Conservation (phyloP, 163 green algal species). For the Scenedesmus sp. region DNA sequence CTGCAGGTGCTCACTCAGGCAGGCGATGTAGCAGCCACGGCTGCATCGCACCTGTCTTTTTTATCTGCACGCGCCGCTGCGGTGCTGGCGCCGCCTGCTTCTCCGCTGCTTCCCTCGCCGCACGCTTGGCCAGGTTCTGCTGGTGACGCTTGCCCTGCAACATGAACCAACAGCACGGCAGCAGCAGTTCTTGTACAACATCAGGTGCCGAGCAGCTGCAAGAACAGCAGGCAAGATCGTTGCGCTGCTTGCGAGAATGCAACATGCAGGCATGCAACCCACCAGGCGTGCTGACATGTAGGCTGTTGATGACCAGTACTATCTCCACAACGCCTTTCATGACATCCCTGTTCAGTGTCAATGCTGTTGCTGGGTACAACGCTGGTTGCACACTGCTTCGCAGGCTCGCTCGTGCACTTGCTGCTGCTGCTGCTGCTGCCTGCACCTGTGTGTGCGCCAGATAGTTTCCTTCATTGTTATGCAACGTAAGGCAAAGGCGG, state of each 20-base stretch:
- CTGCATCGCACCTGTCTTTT: slow-evolving; percentile 63
- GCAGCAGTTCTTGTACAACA: neutral
- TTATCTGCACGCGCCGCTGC: slow-evolving; percentile 77
- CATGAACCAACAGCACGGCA: neutral
- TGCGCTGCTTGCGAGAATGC: neutral
- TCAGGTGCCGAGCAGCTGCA: neutral
- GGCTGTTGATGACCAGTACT: neutral
- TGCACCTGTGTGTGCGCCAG: slow-evolving; percentile 97
- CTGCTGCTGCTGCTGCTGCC: slow-evolving; percentile 19
- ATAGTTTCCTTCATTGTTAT: slow-evolving; percentile 99
- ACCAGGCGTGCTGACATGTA: too few species aligned
- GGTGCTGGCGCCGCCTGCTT: slow-evolving; percentile 81
- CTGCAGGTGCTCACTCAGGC: too few species aligned
- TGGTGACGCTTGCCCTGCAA: slow-evolving; percentile 96
- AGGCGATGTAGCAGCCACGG: too few species aligned
- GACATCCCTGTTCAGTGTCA: neutral
- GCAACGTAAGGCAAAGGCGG: slow-evolving; percentile 97
- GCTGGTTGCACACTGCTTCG: neutral
- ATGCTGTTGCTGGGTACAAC: neutral
- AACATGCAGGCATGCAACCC: neutral
- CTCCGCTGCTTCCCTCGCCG: slow-evolving; percentile 93
- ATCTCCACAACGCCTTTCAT: neutral
- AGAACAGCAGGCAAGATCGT: neutral
- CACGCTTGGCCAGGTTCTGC: slow-evolving; percentile 98
- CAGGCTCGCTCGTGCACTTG: neutral